Conservation (phyloP, 2,329 filamentous ascomycete genomes). For the Orbilia javanica region DNA sequence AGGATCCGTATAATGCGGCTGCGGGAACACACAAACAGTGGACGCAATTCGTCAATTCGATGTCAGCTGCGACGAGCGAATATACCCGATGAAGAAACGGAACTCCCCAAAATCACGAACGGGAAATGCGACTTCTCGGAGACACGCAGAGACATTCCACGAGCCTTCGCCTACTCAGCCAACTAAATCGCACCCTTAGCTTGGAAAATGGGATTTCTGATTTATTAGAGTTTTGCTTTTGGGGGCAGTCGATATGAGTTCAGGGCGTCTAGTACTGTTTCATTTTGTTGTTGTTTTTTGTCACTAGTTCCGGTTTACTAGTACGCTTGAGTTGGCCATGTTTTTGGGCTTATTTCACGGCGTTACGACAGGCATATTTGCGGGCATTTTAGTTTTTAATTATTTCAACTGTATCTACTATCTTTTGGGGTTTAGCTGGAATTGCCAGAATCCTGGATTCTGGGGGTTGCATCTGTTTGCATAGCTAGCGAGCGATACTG, state of each 20-base stretch:
- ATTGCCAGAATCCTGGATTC: constrained; percentile 12
- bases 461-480: constrained; percentile 23
- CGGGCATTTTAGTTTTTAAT: constrained; percentile 5
- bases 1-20: constrained; percentile 44
- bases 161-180: background rate
- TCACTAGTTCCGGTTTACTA: constrained; percentile 41
- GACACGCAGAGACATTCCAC: constrained; percentile 11
- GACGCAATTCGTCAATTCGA: constrained; percentile 47
- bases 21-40: constrained; percentile 51
- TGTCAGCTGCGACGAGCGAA: constrained; percentile 24
- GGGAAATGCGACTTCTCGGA: constrained; percentile 16
- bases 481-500: constrained; percentile 48
- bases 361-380: constrained; percentile 44
- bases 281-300: constrained; percentile 32
- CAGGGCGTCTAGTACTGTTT: constrained; percentile 41
- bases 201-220: constrained; percentile 25
- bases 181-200: constrained; percentile 35
- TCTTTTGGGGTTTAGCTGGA: constrained; percentile 8
- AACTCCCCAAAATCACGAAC: constrained; percentile 16
- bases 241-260: constrained; percentile 49
- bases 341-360: constrained; percentile 25
- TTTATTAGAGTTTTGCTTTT: constrained; percentile 32
- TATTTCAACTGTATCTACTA: constrained; percentile 16
- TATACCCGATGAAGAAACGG: constrained; percentile 19
- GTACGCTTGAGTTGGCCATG: constrained; percentile 15